Evolutionary conservation across 805 yeast genomes (phyloP).

Genomic region (Starmerella sp.): DNA sequence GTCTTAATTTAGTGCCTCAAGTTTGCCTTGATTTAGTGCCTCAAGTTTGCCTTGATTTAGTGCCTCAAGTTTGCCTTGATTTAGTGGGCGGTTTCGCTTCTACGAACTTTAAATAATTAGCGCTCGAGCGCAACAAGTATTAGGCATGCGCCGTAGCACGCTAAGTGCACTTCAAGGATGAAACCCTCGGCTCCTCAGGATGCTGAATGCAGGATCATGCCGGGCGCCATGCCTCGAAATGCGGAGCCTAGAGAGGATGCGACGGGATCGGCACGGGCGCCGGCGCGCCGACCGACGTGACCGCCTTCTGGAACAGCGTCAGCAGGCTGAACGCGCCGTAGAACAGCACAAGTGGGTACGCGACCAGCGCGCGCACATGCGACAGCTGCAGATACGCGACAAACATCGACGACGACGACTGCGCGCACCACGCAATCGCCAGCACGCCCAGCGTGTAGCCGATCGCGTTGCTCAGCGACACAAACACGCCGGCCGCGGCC

Average conservation of each 20-base stretch:
- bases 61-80: too few relatives aligned
- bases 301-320: conserved; percentile 63
- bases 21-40: too few relatives aligned
- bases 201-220: too few relatives aligned
- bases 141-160: too few relatives aligned
- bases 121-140: too few relatives aligned
- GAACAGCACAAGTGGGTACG: conserved; percentile 84
- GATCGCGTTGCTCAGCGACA: conserved; percentile 54
- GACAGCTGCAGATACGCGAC: conserved; percentile 72
- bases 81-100: too few relatives aligned
- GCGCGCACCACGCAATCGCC: conserved; percentile 81
- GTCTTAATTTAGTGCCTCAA: too few relatives aligned
- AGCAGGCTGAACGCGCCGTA: conserved; percentile 90
- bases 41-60: too few relatives aligned
- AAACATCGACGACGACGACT: conserved; percentile 85
- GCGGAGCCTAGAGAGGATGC: too few relatives aligned
- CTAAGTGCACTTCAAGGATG: background rate
- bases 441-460: conserved; percentile 63
- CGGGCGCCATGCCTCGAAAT: too few relatives aligned
- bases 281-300: background rate
- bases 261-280: background rate
- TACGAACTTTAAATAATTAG: too few relatives aligned
- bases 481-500: conserved; percentile 57
- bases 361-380: conserved; percentile 80
- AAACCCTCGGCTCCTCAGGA: too few relatives aligned